These are phyloP conservation scores for Linnemannia exigua DNA, from an alignment of 192 early-diverging fungal species.

Conservation along the genomic window DNA sequence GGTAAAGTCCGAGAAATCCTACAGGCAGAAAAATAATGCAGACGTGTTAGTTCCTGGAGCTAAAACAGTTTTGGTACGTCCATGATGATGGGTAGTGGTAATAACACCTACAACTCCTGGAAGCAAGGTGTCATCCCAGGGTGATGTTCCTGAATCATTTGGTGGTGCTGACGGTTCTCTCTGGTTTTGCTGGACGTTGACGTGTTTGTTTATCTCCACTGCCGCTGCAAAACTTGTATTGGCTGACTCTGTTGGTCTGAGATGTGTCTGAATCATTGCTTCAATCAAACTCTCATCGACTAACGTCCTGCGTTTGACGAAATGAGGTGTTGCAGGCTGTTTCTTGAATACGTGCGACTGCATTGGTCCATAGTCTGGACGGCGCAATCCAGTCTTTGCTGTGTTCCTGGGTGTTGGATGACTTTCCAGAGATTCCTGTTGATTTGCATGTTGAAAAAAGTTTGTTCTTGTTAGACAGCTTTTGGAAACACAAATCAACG, in stretches of 20 bases:
- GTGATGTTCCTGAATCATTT: background rate
- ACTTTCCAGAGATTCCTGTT: background rate
- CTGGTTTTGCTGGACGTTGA: background rate
- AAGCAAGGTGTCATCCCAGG: background rate
- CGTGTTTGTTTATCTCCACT: background rate
- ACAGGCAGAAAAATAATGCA: background rate
- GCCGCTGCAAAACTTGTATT: background rate
- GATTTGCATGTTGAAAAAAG: background rate
- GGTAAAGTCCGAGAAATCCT: conserved; percentile 1
- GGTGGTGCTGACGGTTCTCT: background rate
- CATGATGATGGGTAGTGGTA: background rate
- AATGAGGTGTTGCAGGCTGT: conserved; percentile 36
- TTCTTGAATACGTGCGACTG: conserved; percentile 21
- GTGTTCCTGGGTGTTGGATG: conserved; percentile 2
- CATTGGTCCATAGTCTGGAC: conserved; percentile 51
- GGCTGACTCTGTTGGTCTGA: background rate
- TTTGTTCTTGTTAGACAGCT: background rate
- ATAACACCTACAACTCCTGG: background rate
- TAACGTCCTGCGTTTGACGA: conserved; percentile 26
- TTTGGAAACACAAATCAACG: background rate
- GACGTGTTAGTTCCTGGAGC: background rate
- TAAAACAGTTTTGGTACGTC: background rate
- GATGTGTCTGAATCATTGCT: conserved; percentile 33
- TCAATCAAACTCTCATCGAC: conserved; percentile 41
- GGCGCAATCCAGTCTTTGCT: conserved; percentile 30